These are phyloP conservation scores for Dactylellina haptotyla DNA, from an alignment of 2,329 filamentous ascomycete species.

Conservation along the genomic window DNA sequence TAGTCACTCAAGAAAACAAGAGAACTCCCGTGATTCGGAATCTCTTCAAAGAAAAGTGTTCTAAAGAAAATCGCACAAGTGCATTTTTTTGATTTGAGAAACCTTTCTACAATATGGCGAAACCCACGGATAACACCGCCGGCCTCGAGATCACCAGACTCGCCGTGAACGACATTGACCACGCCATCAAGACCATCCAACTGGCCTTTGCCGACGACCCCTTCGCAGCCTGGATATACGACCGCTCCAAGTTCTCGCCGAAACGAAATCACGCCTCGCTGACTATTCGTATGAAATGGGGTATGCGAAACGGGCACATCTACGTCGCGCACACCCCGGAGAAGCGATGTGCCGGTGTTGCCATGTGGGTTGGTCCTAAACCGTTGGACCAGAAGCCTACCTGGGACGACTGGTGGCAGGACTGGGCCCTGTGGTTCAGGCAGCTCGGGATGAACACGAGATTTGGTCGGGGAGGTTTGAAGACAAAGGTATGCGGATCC, in stretches of 20 bases:
- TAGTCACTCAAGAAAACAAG: conserved; percentile 8
- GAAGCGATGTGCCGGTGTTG: conserved; percentile 72
- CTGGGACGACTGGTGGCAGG: conserved; percentile 72
- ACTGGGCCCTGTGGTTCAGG: conserved; percentile 73
- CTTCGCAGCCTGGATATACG: conserved; percentile 74
- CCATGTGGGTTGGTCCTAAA: conserved; percentile 76
- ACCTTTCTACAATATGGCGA: conserved; percentile 35
- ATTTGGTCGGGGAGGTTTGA: conserved; percentile 75
- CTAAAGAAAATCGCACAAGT: not conserved
- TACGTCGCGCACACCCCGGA: conserved; percentile 69
- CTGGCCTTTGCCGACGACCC: conserved; percentile 74
- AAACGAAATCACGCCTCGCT: conserved; percentile 72
- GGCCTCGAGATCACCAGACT: conserved; percentile 30
- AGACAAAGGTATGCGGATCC: conserved; percentile 65
- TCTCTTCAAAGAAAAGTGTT: not conserved
- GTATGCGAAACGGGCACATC: conserved; percentile 75
- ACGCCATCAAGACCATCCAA: conserved; percentile 73
- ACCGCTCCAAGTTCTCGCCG: conserved; percentile 70
- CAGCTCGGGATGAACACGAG: conserved; percentile 75
- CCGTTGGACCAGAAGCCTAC: conserved; percentile 64
- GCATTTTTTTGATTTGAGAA: too few relatives aligned
- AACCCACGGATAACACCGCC: conserved; percentile 3
- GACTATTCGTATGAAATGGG: conserved; percentile 74
- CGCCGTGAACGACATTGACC: conserved; percentile 64
- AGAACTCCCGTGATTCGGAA: conserved; percentile 1